Evolutionary conservation across 176 grass and related monocot species (phyloP), one percentile per base, ranked within the genome.

Genomic region (Aegilops bicornis): DNA sequence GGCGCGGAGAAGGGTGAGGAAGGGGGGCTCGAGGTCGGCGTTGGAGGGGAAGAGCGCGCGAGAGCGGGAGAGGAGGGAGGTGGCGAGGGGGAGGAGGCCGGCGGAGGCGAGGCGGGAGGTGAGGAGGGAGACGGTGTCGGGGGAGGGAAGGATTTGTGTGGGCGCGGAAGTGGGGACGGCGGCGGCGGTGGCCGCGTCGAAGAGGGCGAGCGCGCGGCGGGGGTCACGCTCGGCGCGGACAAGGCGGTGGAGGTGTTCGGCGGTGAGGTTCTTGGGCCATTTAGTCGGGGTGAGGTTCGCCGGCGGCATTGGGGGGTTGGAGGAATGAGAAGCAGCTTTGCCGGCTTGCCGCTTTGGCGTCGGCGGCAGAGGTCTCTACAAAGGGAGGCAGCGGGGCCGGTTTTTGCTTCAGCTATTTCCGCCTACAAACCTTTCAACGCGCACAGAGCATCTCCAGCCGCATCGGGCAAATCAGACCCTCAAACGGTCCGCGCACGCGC

Each of bases 71-170:
- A 95, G 93, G 42, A 98, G 81, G 42, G 93, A 90, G 71, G 76
- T 54, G 22, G 89, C 85, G n/a, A 73, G 86, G 24, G 92, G 87
- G 79, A 96, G 81, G 79, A 91, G 7, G 7, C 96, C 90, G 6
- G 94, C 90, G 23, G 90, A 77, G 96, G 96, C 84, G 75, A 98
- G 97, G 87, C 94, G 92, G 79, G 86, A 87, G 42, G 86, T 87
- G 52, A 98, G 89, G 76, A 92, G 87, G 14, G 87, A 89, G 22
- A 96, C 82, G 17, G 88, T 92, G 83, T 73, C 69, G 20, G 33
- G 76, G 17, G 87, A 92, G 16, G 85, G 89, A 35, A 72, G 31
- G 85, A 91, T 37, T 50, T 76, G 76, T 16, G 37, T 33, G 20
- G 66, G 64, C 78, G 77, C 29, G 80, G 89, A 81, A 60, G 67